These are phyloP conservation scores for Melastoma malabathricum DNA, from an alignment of 345 rosid species.

Conservation along the genomic window DNA sequence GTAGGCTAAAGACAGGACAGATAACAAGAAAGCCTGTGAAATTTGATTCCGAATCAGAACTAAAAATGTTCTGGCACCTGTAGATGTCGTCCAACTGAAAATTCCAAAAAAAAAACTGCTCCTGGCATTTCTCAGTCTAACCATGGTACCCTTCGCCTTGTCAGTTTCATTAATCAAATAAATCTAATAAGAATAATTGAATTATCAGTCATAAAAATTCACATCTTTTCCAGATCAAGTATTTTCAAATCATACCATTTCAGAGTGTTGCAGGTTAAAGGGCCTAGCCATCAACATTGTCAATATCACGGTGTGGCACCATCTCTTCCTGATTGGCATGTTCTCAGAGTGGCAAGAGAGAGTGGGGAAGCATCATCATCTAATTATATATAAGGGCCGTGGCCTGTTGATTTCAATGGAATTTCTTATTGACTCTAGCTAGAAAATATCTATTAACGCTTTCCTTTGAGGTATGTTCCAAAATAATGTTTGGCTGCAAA, in stretches of 20 bases:
- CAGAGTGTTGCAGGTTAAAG: no score
- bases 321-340: slow-evolving; percentile 27
- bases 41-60: slow-evolving; percentile 4
- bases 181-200: slow-evolving; percentile 3
- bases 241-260: slow-evolving; percentile 34
- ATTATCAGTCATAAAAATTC: neutral
- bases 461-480: no score
- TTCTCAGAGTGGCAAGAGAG: slow-evolving; percentile 41
- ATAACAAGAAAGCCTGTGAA: neutral
- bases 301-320: slow-evolving; percentile 20
- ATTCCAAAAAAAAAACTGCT: slow-evolving; percentile 84
- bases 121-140: slow-evolving; percentile 78
- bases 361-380: slow-evolving; percentile 51
- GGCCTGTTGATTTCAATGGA: no score
- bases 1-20: neutral
- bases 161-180: slow-evolving; percentile 6
- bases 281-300: slow-evolving; percentile 37
- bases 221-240: neutral
- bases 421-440: no score
- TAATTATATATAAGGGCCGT: no score
- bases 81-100: slow-evolving; percentile 63
- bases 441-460: no score
- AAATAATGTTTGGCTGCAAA: no score
- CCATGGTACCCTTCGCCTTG: slow-evolving; percentile 6
- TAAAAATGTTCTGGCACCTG: slow-evolving; percentile 37